A percentile compares a stretch with the other conserved stretches of the same genome.
Evolutionary conservation across 805 yeast genomes (phyloP).

Genomic region (Saccharomyces cerevisiae): DNA sequence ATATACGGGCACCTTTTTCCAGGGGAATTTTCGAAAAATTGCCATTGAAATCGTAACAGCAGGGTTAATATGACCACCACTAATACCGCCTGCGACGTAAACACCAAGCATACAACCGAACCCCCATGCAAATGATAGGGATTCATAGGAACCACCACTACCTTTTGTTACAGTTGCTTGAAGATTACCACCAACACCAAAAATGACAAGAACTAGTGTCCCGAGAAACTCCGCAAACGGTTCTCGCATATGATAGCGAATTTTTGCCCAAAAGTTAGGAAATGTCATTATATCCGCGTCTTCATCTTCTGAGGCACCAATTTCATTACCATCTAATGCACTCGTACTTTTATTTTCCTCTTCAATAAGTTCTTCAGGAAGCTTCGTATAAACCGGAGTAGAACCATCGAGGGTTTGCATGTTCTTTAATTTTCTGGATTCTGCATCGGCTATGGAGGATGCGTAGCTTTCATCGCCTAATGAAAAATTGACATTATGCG

Average conservation of each 20-base stretch:
- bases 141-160: conserved; percentile 31
- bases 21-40: conserved; percentile 39
- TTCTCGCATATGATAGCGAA: conserved; percentile 26
- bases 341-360: conserved; percentile 1
- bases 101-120: conserved; percentile 41
- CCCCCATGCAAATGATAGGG: conserved; percentile 39
- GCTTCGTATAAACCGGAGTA: neutral
- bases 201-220: conserved; percentile 33
- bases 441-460: conserved; percentile 7
- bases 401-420: neutral
- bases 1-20: conserved; percentile 37
- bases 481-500: conserved; percentile 8
- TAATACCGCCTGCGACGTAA: conserved; percentile 38
- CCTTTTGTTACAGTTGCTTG: conserved; percentile 32
- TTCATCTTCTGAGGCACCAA: conserved; percentile 2
- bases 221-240: conserved; percentile 42
- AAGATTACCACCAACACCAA: conserved; percentile 41
- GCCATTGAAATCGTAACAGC: conserved; percentile 40
- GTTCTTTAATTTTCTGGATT: neutral
- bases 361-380: conserved; percentile 2
- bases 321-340: conserved; percentile 1
- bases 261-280: conserved; percentile 14
- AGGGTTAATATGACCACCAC: conserved; percentile 44
- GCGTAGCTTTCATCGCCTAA: conserved; percentile 11
- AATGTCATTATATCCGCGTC: conserved; percentile 6